These are phyloP conservation scores for Spergularia bocconei DNA, from an alignment of 148 eudicot genomes.

Conservation along the genomic window DNA sequence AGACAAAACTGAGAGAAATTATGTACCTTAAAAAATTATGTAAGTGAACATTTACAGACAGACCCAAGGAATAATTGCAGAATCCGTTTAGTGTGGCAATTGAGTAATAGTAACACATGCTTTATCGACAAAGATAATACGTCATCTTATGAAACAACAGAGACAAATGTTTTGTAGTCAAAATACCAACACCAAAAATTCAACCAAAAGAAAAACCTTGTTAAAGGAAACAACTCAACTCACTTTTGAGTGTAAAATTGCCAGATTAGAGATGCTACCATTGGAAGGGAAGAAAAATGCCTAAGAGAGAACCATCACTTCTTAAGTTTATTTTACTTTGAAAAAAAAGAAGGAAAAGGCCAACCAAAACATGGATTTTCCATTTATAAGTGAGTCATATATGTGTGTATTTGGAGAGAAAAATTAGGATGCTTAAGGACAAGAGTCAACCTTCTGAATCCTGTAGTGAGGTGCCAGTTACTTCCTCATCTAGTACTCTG, in stretches of 20 bases:
- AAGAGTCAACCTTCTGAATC: slow-evolving; percentile 40
- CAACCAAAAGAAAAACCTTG: no score
- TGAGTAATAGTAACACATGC: neutral
- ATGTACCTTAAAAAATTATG: neutral
- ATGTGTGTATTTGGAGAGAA: neutral
- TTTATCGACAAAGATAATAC: neutral
- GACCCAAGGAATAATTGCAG: neutral
- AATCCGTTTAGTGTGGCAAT: neutral
- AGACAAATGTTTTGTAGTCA: no score
- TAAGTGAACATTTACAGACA: no score
- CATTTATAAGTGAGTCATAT: neutral
- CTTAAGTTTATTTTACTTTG: no score
- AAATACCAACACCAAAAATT: no score
- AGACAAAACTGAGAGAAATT: neutral
- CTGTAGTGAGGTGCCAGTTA: slow-evolving; percentile 24
- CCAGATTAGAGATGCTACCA: no score
- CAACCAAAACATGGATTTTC: neutral
- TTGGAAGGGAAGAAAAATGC: no score
- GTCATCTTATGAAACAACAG: no score
- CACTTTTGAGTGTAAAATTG: no score
- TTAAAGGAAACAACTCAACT: no score
- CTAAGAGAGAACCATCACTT: no score
- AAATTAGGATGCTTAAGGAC: neutral
- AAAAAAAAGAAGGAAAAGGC: no score
- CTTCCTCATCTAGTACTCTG: slow-evolving; percentile 36